Percentiles rank a stretch among this genome's conserved stretches.
These are phyloP conservation scores for Raffaelea deltoideospora DNA, from an alignment of 2,329 filamentous ascomycete species.

Conservation along the genomic window DNA sequence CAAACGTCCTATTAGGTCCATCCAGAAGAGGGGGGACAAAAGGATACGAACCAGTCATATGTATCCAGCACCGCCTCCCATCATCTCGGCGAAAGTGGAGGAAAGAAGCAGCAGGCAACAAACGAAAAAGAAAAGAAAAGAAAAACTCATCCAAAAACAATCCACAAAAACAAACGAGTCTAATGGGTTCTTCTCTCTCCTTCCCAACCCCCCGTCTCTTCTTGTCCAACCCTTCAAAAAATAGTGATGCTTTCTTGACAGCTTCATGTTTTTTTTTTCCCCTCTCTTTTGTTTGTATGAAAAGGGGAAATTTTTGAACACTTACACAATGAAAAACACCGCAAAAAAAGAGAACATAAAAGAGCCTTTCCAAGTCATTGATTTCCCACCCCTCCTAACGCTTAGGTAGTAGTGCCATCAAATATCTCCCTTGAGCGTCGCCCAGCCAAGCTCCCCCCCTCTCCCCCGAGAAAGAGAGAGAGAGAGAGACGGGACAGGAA, in stretches of 20 bases:
- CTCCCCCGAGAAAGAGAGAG: background rate
- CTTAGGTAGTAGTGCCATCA: too few relatives aligned
- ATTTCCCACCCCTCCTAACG: too few relatives aligned
- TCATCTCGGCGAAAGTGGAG: constrained; percentile 1
- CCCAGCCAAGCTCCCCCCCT: too few relatives aligned
- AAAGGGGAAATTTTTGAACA: too few relatives aligned
- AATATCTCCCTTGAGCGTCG: too few relatives aligned
- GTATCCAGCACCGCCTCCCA: constrained; percentile 17
- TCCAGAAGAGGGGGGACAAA: constrained; percentile 20
- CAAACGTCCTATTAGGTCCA: constrained; percentile 20
- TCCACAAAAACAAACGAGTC: background rate
- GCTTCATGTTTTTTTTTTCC: too few relatives aligned
- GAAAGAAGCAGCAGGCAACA: background rate
- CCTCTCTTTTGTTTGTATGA: too few relatives aligned
- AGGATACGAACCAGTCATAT: constrained; percentile 36
- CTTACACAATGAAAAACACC: background rate
- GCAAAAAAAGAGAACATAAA: background rate
- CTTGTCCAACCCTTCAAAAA: too few relatives aligned
- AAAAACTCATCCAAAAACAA: constrained; percentile 5
- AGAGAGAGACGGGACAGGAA: background rate
- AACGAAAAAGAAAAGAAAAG: constrained; percentile 6
- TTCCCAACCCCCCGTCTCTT: background rate
- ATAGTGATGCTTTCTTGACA: too few relatives aligned
- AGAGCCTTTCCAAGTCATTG: too few relatives aligned
- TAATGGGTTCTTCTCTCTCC: constrained; percentile 5